Evolutionary conservation across 805 yeast species (phyloP), one percentile per base, ranked within the genome.

Genomic region (Brettanomyces bruxellensis): DNA sequence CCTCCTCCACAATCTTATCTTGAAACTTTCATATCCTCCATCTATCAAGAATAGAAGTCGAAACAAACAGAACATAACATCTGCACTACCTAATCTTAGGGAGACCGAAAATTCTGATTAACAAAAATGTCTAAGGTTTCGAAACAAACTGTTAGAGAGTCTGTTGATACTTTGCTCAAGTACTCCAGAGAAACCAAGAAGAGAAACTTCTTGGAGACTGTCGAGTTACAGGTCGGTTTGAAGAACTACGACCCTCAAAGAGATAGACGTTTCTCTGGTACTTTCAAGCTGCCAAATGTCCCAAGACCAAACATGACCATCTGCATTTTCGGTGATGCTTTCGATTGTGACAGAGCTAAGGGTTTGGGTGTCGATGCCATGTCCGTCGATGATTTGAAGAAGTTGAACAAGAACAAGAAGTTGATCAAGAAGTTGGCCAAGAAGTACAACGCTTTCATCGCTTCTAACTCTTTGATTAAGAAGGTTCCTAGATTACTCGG

Each of bases 221-320:
- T 93, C 68, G 99, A 93, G 81, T 82, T 93, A 72, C 99, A 93
- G 81, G 95, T 93, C 70, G 99, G 99, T 76, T 83, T 93, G 67
- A 93, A 93, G 90, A 93, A 93, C 95, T 93, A 93, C 78, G 99
- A 93, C 75, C 98, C 99, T 71, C 99, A 93, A 82, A 90, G 99
- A 87, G 99, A 93, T 79, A 93, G 93, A 90, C 98, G 99, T 89
- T 93, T 93, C 97, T 91, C 98, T 72, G 99, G 99, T 79, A 70
- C 98, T 70, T 83, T 93, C 78, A 93, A 83, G 79, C 81, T 93
- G 66, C 99, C 99, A 70, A 83, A 82, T 70, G 96, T 95, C 61
- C 99, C 99, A 80, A 95, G 99, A 83, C 99, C 99, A 79, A 93
- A 93, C 96, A 88, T 93, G 98, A 86, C 98, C 76, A 76, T 93